Conservation (phyloP, 257 asterid species). For the Anisodus acutangulus region DNA sequence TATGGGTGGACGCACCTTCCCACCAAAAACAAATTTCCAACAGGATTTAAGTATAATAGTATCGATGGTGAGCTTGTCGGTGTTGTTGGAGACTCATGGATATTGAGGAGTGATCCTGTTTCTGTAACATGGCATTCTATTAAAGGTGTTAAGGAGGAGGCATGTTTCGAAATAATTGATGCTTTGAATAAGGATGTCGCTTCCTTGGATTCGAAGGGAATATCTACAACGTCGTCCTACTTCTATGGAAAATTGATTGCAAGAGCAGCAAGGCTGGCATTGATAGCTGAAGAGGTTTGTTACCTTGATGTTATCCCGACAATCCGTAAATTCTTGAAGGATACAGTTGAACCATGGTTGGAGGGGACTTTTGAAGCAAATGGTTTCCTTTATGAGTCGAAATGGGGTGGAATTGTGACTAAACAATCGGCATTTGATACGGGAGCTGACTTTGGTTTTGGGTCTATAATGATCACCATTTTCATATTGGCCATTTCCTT, state of each 20-base stretch:
- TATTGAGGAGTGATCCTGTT: slow-evolving; percentile 69
- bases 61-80: slow-evolving; percentile 94
- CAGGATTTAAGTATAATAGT: slow-evolving; percentile 59
- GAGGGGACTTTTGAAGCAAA: slow-evolving; percentile 74
- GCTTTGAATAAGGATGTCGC: slow-evolving; percentile 71
- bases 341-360: slow-evolving; percentile 91
- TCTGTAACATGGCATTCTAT: slow-evolving; percentile 90
- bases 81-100: slow-evolving; percentile 91
- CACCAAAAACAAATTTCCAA: no score
- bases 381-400: slow-evolving; percentile 77
- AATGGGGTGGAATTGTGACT: slow-evolving; percentile 95
- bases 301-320: slow-evolving; percentile 66
- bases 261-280: slow-evolving; percentile 91
- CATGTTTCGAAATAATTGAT: slow-evolving; percentile 52
- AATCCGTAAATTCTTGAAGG: slow-evolving; percentile 71
- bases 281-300: slow-evolving; percentile 87
- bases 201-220: slow-evolving; percentile 50
- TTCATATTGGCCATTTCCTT: slow-evolving; percentile 81
- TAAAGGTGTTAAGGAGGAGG: slow-evolving; percentile 68
- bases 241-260: slow-evolving; percentile 85
- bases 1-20: no score
- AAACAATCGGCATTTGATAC: slow-evolving; percentile 75
- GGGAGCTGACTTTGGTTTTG: slow-evolving; percentile 95
- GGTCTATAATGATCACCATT: slow-evolving; percentile 89
- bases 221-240: slow-evolving; percentile 74